Percentiles rank a stretch among this genome's conserved stretches.
phyloP scores from a whole-genome alignment of 2,329 filamentous ascomycete species.

The Aspergillus thermomutatus region DNA sequence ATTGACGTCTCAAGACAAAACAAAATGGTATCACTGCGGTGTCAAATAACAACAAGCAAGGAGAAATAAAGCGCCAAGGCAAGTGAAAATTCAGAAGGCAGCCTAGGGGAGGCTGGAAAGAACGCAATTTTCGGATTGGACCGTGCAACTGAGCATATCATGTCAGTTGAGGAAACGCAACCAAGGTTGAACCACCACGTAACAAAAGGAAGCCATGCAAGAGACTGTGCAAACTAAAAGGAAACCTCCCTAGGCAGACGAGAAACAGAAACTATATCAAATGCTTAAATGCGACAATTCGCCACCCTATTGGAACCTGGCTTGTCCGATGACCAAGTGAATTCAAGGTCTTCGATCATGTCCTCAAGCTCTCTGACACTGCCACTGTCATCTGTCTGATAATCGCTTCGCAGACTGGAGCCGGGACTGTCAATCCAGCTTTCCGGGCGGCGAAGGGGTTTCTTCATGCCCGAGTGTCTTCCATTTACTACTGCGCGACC shows the following conservation, averaged over 20 bases:
- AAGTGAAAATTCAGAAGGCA: neutral
- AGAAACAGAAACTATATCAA: neutral
- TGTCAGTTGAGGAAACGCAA: neutral
- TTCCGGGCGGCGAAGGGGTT: slow-evolving; percentile 19
- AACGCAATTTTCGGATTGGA: neutral
- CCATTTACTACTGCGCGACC: slow-evolving; percentile 1
- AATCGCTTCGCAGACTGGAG: slow-evolving; percentile 26
- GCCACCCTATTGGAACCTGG: neutral
- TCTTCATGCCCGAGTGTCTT: neutral
- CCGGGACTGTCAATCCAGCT: slow-evolving; percentile 30
- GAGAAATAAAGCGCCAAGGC: neutral
- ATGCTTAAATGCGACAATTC: neutral
- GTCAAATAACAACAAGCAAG: neutral
- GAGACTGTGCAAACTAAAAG: neutral
- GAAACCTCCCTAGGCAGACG: neutral
- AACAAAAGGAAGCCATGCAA: neutral
- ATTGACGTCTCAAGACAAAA: neutral
- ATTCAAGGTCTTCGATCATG: slow-evolving; percentile 31
- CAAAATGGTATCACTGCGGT: neutral
- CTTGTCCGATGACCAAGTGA: slow-evolving; percentile 31
- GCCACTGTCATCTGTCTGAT: slow-evolving; percentile 20
- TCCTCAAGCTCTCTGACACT: slow-evolving; percentile 29
- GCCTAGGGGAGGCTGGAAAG: neutral
- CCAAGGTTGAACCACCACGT: neutral
- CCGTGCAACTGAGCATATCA: neutral